phyloP scores from a whole-genome alignment of 768 basidiomycete genomes.

The Boletales sp. region DNA sequence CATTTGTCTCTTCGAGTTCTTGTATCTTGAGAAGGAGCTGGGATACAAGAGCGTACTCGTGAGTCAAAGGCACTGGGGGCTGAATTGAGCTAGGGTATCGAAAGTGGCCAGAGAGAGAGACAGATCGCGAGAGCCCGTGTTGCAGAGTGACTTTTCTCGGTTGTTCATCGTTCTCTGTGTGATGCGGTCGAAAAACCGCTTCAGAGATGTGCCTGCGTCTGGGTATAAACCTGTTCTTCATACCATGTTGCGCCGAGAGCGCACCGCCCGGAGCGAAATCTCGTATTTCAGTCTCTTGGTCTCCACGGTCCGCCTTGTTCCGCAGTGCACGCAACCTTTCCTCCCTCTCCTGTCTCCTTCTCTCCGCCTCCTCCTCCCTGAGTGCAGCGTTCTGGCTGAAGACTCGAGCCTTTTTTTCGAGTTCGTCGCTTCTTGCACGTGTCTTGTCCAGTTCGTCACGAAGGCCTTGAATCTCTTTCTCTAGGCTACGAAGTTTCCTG shows the following conservation, averaged over 20 bases:
- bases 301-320: slow-evolving; percentile 32
- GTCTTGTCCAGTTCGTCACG: slow-evolving; percentile 74
- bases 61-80: slow-evolving; percentile 16
- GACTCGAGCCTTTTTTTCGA: slow-evolving; percentile 61
- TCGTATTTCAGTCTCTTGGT: slow-evolving; percentile 34
- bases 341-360: slow-evolving; percentile 39
- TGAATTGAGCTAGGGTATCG: slow-evolving; percentile 9
- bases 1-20: slow-evolving; percentile 74
- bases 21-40: slow-evolving; percentile 71
- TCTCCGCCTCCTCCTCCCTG: slow-evolving; percentile 30
- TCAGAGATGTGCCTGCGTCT: slow-evolving; percentile 31
- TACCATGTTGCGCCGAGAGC: slow-evolving; percentile 22
- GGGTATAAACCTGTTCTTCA: slow-evolving; percentile 17
- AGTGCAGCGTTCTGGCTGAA: slow-evolving; percentile 25
- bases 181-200: slow-evolving; percentile 11
- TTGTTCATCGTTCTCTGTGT: slow-evolving; percentile 9
- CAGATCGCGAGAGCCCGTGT: slow-evolving; percentile 22
- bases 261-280: slow-evolving; percentile 64
- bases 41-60: slow-evolving; percentile 56
- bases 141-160: slow-evolving; percentile 19
- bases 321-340: slow-evolving; percentile 53
- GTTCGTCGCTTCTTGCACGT: slow-evolving; percentile 64
- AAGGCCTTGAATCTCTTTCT: slow-evolving; percentile 75
- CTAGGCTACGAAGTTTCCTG: slow-evolving; percentile 65
- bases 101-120: slow-evolving; percentile 20